Evolutionary conservation across 2,329 filamentous ascomycete genomes (phyloP).

Genomic region (Paecilomyces dactylethromorphus): DNA sequence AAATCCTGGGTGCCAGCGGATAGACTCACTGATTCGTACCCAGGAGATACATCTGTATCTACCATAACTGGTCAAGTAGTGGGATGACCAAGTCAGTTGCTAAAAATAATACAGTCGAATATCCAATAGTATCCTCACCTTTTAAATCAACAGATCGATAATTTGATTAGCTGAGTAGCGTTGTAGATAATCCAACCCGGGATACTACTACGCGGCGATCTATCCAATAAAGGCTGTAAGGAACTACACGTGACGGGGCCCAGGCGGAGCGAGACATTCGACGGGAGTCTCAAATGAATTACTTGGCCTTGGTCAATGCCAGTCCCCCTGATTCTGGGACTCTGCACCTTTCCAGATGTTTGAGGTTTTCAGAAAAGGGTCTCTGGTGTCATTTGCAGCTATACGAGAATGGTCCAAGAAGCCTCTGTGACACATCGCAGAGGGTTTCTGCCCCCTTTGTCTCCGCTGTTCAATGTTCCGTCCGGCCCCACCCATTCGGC

Average conservation of each 20-base stretch:
- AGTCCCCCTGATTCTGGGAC: background rate
- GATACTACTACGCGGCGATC: background rate
- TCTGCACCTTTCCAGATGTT: background rate
- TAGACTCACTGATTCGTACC: background rate
- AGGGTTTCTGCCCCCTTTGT: slow-evolving; percentile 1
- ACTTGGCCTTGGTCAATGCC: background rate
- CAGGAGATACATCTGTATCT: background rate
- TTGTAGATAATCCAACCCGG: background rate
- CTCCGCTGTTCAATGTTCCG: slow-evolving; percentile 4
- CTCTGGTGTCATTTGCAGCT: background rate
- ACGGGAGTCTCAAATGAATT: background rate
- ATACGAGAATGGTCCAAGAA: background rate
- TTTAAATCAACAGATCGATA: background rate
- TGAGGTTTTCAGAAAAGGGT: background rate
- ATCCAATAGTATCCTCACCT: background rate
- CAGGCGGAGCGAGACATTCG: background rate
- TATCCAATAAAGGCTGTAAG: background rate
- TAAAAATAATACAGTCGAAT: background rate
- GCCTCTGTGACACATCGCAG: background rate
- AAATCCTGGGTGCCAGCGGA: background rate
- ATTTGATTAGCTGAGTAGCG: background rate
- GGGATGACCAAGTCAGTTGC: background rate
- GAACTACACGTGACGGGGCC: background rate
- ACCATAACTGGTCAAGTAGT: background rate
- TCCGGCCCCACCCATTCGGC: slow-evolving; percentile 7